A percentile compares a stretch with the other conserved stretches of the same genome.
These are phyloP conservation scores for Aspergillus novofumigatus DNA, from an alignment of 2,329 filamentous ascomycete species.

Conservation along the genomic window DNA sequence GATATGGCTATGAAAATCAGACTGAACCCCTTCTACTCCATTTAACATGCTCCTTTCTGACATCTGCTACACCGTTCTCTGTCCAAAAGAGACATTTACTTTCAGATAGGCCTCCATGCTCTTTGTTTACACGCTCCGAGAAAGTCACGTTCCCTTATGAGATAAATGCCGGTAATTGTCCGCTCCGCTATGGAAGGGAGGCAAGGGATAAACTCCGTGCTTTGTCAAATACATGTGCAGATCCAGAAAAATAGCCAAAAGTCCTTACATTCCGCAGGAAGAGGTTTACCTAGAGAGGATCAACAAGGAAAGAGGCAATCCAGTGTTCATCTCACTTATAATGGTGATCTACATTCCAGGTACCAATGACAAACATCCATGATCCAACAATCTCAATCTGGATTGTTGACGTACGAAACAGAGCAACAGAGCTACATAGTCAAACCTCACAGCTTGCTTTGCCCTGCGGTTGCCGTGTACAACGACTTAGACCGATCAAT, in stretches of 20 bases:
- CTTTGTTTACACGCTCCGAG: background rate
- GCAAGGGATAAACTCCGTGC: background rate
- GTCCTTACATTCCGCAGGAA: background rate
- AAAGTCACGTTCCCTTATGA: background rate
- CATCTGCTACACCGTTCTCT: too few relatives aligned
- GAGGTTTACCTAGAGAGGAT: background rate
- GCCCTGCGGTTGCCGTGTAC: conserved; percentile 37
- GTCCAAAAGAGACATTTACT: too few relatives aligned
- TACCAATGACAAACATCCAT: background rate
- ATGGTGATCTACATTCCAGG: background rate
- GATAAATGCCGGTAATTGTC: background rate
- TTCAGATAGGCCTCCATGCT: background rate
- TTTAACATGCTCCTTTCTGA: too few relatives aligned
- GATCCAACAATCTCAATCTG: background rate
- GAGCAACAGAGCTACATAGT: background rate
- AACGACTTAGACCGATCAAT: conserved; percentile 58
- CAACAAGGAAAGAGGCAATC: background rate
- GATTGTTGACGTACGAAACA: background rate
- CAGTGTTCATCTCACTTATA: background rate
- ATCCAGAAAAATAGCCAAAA: background rate
- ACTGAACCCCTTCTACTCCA: too few relatives aligned
- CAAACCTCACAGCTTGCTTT: conserved; percentile 53
- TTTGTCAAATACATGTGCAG: background rate
- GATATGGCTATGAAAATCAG: too few relatives aligned
- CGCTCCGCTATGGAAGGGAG: background rate